Conservation (phyloP, 1,284 basidiomycete species). For the Termitomyces sp. region DNA sequence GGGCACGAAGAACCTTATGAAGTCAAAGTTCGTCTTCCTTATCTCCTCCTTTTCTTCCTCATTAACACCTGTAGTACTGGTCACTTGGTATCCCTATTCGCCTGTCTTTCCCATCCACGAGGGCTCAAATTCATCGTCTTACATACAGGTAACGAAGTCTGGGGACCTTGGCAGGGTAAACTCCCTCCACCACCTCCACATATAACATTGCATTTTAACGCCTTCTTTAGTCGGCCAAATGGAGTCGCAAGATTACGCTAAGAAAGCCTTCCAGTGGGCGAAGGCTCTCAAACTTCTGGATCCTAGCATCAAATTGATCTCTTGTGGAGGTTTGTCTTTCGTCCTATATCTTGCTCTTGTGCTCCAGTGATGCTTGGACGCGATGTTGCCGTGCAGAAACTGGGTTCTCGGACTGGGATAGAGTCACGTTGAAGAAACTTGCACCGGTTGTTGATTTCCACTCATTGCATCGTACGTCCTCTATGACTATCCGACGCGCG, state of each 20-base stretch:
- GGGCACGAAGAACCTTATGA: constrained; percentile 55
- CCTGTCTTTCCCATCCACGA: neutral
- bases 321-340: constrained; percentile 45
- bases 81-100: constrained; percentile 24
- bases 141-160: constrained; percentile 43
- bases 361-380: neutral
- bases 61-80: constrained; percentile 27
- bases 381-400: constrained; percentile 31
- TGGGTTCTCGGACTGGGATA: constrained; percentile 40
- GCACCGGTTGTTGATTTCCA: constrained; percentile 39
- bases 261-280: constrained; percentile 59
- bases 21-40: constrained; percentile 30
- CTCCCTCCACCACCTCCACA: neutral
- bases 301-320: constrained; percentile 51
- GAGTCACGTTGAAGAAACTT: constrained; percentile 33
- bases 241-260: constrained; percentile 53
- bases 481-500: neutral
- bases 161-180: constrained; percentile 57
- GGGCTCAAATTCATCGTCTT: neutral
- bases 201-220: neutral
- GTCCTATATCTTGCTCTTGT: neutral
- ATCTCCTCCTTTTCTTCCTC: neutral
- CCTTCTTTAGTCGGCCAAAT: constrained; percentile 46
- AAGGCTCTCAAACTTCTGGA: constrained; percentile 60
- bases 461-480: constrained; percentile 16